These are phyloP conservation scores for Colletotrichum chlorophyti DNA, from an alignment of 2,329 filamentous ascomycete species.

Conservation along the genomic window DNA sequence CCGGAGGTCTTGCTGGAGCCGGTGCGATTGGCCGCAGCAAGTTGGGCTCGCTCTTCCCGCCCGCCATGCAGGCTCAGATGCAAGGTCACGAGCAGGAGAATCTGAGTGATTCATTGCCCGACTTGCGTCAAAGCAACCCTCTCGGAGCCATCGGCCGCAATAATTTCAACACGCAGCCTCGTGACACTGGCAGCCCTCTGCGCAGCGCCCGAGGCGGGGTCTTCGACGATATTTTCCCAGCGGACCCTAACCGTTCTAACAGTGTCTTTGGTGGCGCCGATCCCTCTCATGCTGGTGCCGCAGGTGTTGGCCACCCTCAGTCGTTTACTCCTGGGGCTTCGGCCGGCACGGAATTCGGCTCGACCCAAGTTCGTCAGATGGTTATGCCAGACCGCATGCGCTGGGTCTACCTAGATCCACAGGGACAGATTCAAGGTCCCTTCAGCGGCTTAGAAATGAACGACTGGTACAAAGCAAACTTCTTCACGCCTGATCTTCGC, in stretches of 20 bases:
- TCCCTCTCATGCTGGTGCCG: constrained; percentile 32
- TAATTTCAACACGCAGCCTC: constrained; percentile 58
- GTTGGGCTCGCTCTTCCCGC: constrained; percentile 85
- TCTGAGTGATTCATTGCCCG: constrained; percentile 62
- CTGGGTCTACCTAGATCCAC: constrained; percentile 97
- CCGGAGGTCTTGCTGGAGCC: constrained; percentile 59
- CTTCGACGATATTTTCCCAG: constrained; percentile 62
- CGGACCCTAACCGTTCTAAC: constrained; percentile 39
- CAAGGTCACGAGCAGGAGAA: constrained; percentile 72
- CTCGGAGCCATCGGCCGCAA: constrained; percentile 73
- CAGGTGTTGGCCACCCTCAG: constrained; percentile 32
- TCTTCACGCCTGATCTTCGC: constrained; percentile 92
- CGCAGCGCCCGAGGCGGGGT: constrained; percentile 55
- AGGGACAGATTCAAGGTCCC: constrained; percentile 89
- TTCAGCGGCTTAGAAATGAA: constrained; percentile 99
- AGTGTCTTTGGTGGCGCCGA: constrained; percentile 34
- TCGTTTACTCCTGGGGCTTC: constrained; percentile 33
- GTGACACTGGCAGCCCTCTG: constrained; percentile 67
- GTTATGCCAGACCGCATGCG: constrained; percentile 99
- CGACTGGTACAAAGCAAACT: constrained; percentile 99
- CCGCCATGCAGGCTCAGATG: constrained; percentile 91
- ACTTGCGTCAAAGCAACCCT: constrained; percentile 66
- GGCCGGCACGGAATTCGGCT: constrained; percentile 38
- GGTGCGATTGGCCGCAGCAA: constrained; percentile 82
- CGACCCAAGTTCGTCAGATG: constrained; percentile 82